Percentiles rank a stretch among this genome's conserved stretches.
Conservation (phyloP, 306 rosid species). For the Inga oerstediana region DNA sequence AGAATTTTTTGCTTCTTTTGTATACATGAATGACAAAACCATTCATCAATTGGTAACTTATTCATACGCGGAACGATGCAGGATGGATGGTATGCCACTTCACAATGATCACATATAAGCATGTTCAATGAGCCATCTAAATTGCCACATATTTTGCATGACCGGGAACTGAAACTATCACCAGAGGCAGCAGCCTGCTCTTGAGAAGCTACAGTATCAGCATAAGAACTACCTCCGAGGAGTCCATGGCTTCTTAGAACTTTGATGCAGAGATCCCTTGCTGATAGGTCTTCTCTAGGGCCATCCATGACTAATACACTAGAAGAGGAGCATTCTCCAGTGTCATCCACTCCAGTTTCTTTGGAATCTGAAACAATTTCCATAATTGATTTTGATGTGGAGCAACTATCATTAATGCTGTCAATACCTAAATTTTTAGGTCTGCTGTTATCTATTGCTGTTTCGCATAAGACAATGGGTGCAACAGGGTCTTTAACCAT, state of each 20-base stretch:
- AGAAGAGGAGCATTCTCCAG: slow-evolving; percentile 89
- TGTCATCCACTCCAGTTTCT: slow-evolving; percentile 65
- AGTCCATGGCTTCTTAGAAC: slow-evolving; percentile 74
- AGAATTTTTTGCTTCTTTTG: slow-evolving; percentile 59
- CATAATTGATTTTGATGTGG: slow-evolving; percentile 83
- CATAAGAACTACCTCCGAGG: slow-evolving; percentile 41
- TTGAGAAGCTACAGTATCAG: slow-evolving; percentile 34
- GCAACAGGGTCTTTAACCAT: slow-evolving; percentile 34
- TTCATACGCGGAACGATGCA: slow-evolving; percentile 69
- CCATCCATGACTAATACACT: slow-evolving; percentile 56
- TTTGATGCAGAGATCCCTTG: slow-evolving; percentile 74
- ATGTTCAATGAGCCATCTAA: slow-evolving; percentile 55
- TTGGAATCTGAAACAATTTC: slow-evolving; percentile 55
- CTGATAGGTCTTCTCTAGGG: slow-evolving; percentile 52
- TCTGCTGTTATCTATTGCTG: slow-evolving; percentile 40
- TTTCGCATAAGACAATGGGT: slow-evolving; percentile 42
- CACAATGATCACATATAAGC: slow-evolving; percentile 92
- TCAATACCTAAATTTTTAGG: slow-evolving; percentile 59
- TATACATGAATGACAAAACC: slow-evolving; percentile 89
- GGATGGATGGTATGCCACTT: slow-evolving; percentile 77
- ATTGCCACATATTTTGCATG: slow-evolving; percentile 75
- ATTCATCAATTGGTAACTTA: slow-evolving; percentile 70
- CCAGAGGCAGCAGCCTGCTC: slow-evolving; percentile 43
- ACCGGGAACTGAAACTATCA: slow-evolving; percentile 44
- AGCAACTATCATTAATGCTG: slow-evolving; percentile 82